Percentiles rank a stretch among this genome's conserved stretches.
Evolutionary conservation across 306 rosid genomes (phyloP).

Genomic region (Hylodesmum podocarpum): DNA sequence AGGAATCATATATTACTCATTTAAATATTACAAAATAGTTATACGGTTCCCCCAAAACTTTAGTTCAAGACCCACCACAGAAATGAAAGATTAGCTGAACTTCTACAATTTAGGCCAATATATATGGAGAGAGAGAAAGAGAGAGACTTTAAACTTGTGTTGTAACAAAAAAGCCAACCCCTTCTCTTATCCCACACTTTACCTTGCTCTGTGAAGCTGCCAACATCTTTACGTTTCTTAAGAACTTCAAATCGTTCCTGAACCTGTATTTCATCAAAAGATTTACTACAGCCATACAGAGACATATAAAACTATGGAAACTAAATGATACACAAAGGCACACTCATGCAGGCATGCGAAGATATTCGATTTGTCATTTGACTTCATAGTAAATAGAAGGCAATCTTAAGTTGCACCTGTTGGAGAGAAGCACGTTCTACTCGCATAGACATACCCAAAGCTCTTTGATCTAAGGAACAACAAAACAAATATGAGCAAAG

Average conservation of each 20-base stretch:
- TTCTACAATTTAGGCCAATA: constrained; percentile 7
- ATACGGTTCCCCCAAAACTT: neutral
- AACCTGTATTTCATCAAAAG: constrained; percentile 59
- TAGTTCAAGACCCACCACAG: neutral
- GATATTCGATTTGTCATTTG: neutral
- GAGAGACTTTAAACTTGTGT: neutral
- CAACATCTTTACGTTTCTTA: constrained; percentile 79
- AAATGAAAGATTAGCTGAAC: constrained; percentile 4
- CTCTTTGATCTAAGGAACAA: constrained; percentile 77
- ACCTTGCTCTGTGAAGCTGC: constrained; percentile 95
- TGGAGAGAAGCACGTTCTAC: constrained; percentile 92
- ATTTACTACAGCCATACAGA: constrained; percentile 14
- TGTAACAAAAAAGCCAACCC: neutral
- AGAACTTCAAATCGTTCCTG: constrained; percentile 86
- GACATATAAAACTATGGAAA: constrained; percentile 7
- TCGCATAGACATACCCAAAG: constrained; percentile 99
- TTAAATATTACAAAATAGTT: neutral
- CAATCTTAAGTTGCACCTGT: constrained; percentile 53
- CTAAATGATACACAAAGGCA: constrained; percentile 1
- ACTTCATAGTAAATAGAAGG: neutral
- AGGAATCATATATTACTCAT: neutral
- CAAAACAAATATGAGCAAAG: constrained; percentile 19
- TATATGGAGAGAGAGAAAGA: neutral
- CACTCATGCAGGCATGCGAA: constrained; percentile 8
- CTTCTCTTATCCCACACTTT: constrained; percentile 11